Conservation (phyloP, 108 stramenopile species). For the Skeletonema potamos region DNA sequence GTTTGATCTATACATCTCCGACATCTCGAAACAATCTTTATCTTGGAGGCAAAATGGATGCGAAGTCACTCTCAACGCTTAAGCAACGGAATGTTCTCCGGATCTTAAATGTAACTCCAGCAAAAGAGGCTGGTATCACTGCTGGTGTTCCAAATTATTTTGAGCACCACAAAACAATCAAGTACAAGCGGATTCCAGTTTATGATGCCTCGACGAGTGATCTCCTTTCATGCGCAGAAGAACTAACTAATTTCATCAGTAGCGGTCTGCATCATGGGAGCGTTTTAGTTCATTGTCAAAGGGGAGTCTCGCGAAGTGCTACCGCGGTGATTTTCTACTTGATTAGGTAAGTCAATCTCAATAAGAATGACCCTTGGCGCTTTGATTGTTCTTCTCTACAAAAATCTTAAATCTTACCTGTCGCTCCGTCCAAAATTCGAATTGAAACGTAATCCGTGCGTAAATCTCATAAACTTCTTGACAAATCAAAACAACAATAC, state of each 20-base stretch:
- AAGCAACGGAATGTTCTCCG: conserved; percentile 48
- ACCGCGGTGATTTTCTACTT: conserved; percentile 69
- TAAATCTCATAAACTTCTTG: too few relatives aligned
- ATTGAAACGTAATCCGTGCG: too few relatives aligned
- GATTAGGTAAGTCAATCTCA: conserved; percentile 43
- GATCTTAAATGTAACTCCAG: conserved; percentile 74
- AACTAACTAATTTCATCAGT: conserved; percentile 60
- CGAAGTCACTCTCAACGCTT: conserved; percentile 57
- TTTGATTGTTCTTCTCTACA: conserved; percentile 1
- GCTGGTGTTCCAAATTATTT: conserved; percentile 84
- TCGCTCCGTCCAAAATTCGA: not conserved
- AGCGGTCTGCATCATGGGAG: conserved; percentile 74
- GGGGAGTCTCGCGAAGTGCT: conserved; percentile 67
- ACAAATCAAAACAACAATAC: too few relatives aligned
- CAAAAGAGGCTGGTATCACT: conserved; percentile 63
- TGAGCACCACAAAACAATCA: conserved; percentile 47
- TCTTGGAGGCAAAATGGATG: conserved; percentile 69
- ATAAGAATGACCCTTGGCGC: not conserved
- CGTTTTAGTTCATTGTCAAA: conserved; percentile 77
- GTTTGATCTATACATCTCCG: conserved; percentile 38
- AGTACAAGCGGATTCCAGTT: conserved; percentile 71
- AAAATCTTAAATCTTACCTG: conserved; percentile 1
- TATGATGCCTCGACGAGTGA: conserved; percentile 63
- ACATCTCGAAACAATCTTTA: conserved; percentile 51
- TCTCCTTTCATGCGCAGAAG: conserved; percentile 44